phyloP scores from a whole-genome alignment of 1,284 basidiomycete species.

The Ustilago trichophora region DNA sequence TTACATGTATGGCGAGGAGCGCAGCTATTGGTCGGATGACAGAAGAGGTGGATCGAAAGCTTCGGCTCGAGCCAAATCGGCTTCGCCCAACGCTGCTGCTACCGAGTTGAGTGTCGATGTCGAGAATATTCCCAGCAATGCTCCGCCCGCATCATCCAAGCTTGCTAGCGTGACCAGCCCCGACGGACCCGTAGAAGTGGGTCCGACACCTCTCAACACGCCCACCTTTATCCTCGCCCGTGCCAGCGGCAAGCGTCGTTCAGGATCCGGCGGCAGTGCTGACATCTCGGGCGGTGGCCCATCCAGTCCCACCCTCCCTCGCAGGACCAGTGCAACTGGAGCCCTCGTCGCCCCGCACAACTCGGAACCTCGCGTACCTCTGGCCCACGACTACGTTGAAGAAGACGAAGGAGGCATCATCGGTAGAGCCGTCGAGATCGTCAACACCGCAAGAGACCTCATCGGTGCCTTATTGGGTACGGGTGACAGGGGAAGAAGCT shows the following conservation, averaged over 20 bases:
- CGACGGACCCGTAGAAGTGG: slow-evolving; percentile 42
- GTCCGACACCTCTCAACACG: slow-evolving; percentile 64
- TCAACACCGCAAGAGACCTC: slow-evolving; percentile 64
- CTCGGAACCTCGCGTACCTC: slow-evolving; percentile 56
- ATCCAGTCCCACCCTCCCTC: slow-evolving; percentile 46
- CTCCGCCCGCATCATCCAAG: slow-evolving; percentile 15
- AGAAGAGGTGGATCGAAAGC: slow-evolving; percentile 26
- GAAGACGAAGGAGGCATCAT: slow-evolving; percentile 64
- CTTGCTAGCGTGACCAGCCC: slow-evolving; percentile 17
- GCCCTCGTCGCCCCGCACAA: slow-evolving; percentile 59
- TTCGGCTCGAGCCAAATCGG: slow-evolving; percentile 25
- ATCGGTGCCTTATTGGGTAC: slow-evolving; percentile 57
- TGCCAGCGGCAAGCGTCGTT: slow-evolving; percentile 39
- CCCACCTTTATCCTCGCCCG: slow-evolving; percentile 57
- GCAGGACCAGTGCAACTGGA: slow-evolving; percentile 56
- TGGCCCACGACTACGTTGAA: slow-evolving; percentile 64
- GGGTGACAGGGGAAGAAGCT: slow-evolving; percentile 44
- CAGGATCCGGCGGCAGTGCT: slow-evolving; percentile 31
- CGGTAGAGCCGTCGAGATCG: slow-evolving; percentile 62
- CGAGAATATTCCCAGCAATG: slow-evolving; percentile 57
- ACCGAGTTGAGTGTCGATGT: slow-evolving; percentile 55
- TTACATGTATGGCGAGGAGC: slow-evolving; percentile 48
- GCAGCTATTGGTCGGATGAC: slow-evolving; percentile 49
- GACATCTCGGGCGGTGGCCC: slow-evolving; percentile 39
- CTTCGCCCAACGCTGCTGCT: slow-evolving; percentile 19